phyloP scores from a whole-genome alignment of 495 filamentous ascomycete genomes.

The Lasiosphaeriaceae sp. region DNA sequence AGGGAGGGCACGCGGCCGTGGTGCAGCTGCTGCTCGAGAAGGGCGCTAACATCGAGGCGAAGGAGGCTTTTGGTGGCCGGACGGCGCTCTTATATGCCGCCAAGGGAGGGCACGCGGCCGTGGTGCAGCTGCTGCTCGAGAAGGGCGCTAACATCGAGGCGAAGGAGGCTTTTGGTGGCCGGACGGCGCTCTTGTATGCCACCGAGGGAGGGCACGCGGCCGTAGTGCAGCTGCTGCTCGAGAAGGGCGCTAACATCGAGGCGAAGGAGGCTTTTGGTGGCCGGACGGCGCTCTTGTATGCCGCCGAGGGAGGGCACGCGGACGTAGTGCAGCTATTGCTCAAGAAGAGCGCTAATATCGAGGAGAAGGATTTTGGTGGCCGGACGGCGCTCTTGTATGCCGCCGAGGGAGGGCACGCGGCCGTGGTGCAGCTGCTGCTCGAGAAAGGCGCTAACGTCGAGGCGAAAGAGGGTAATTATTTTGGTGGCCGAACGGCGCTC shows the following conservation, averaged over 20 bases:
- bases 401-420: neutral
- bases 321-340: neutral
- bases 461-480: constrained; percentile 17
- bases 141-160: neutral
- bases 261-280: constrained; percentile 11
- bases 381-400: constrained; percentile 6
- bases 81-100: constrained; percentile 7
- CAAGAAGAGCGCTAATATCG: neutral
- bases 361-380: constrained; percentile 8
- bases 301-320: constrained; percentile 1
- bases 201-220: neutral
- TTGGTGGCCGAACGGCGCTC: neutral
- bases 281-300: constrained; percentile 1
- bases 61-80: constrained; percentile 9
- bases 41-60: constrained; percentile 17
- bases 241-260: neutral
- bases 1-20: constrained; percentile 1
- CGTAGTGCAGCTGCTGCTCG: neutral
- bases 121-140: neutral
- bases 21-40: constrained; percentile 13
- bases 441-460: neutral
- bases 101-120: neutral
- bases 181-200: constrained; percentile 5
- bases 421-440: neutral
- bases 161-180: constrained; percentile 11